Evolutionary conservation across 108 stramenopile genomes (phyloP), one percentile per base, ranked within the genome.

Genomic region (Ochromonas danica): DNA sequence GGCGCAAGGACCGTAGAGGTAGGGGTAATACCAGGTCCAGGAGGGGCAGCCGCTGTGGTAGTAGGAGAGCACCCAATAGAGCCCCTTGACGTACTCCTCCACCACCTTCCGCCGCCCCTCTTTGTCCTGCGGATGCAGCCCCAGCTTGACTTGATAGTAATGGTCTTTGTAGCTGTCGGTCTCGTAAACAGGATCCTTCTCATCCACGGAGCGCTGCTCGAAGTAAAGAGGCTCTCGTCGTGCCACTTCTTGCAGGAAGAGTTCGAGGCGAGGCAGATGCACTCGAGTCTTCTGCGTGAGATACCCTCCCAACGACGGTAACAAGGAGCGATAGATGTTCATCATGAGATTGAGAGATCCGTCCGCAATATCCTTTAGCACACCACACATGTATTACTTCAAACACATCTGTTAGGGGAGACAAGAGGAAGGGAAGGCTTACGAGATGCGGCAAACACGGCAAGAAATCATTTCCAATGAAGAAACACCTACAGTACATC

Each of bases 1-100:
- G n/a, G 92, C 88, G 1, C 97, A 86, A 0, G 98, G 96, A 43
- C 87, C 91, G 81, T 99, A 97, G 70, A 96, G 81, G 81, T 97
- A 90, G 1, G 96, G 96, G 80, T 94, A 99, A 84, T 91, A 99
- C 96, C 96, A 99, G 78, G 91, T 90, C 98, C 98, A 99, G 61
- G 91, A 91, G 0, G 61, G 80, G 85, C 95, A 95, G 63, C 98
- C 98, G 70, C 93, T 85, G 87, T 98, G 96, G 82, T 98, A 98
- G 84, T 98, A 98, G 61, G 90, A 88, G 81, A 96, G 79, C 51
- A 88, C 88, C 98, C 98, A 98, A 81, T 94, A 93, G 14, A 97
- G 81, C 1, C 95, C 96, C 81, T 96, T 95, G 38, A 96, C 71
- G n/a, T 17, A 81, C 35, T 3, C 3, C 17, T 67, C 14, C 17